A percentile compares a stretch with the other conserved stretches of the same genome.
Evolutionary conservation across 768 basidiomycete species (phyloP).

Genomic region (Thelephora ganbajun): DNA sequence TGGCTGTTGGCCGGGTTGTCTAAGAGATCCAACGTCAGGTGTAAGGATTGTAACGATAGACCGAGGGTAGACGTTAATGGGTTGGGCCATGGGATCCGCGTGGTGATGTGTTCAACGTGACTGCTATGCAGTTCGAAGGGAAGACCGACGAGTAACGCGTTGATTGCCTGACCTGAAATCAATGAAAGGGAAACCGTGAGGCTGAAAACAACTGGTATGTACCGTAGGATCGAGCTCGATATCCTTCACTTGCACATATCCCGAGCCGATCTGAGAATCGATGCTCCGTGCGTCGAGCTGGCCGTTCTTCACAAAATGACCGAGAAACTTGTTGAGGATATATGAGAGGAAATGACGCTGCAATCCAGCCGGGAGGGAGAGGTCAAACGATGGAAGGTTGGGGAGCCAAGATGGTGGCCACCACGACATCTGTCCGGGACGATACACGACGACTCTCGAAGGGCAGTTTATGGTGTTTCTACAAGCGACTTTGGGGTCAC

Average conservation of each 20-base stretch:
- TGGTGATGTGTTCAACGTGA: conserved; percentile 58
- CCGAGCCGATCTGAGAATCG: conserved; percentile 87
- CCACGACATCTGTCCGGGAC: conserved; percentile 15
- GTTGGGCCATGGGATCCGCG: conserved; percentile 76
- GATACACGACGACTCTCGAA: too few relatives aligned
- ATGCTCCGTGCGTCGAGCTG: conserved; percentile 80
- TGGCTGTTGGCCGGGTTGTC: conserved; percentile 11
- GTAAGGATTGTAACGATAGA: conserved; percentile 51
- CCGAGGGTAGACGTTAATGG: conserved; percentile 63
- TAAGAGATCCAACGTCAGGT: conserved; percentile 46
- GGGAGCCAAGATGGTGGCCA: conserved; percentile 32
- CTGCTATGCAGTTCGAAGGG: conserved; percentile 63
- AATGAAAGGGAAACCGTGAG: neutral
- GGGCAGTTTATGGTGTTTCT: too few relatives aligned
- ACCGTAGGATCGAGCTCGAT: conserved; percentile 69
- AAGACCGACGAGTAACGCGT: conserved; percentile 45
- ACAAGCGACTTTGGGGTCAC: too few relatives aligned
- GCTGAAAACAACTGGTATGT: conserved; percentile 10
- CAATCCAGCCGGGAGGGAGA: conserved; percentile 53
- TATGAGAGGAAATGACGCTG: conserved; percentile 88
- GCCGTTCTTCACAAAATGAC: conserved; percentile 78
- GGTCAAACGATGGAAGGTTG: conserved; percentile 47
- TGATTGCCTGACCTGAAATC: conserved; percentile 49
- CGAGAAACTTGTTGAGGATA: conserved; percentile 67
- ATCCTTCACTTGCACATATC: conserved; percentile 75